A percentile compares a stretch with the other conserved stretches of the same genome.
phyloP scores from a whole-genome alignment of 192 early-diverging fungal species.

The Gonapodya prolifera region DNA sequence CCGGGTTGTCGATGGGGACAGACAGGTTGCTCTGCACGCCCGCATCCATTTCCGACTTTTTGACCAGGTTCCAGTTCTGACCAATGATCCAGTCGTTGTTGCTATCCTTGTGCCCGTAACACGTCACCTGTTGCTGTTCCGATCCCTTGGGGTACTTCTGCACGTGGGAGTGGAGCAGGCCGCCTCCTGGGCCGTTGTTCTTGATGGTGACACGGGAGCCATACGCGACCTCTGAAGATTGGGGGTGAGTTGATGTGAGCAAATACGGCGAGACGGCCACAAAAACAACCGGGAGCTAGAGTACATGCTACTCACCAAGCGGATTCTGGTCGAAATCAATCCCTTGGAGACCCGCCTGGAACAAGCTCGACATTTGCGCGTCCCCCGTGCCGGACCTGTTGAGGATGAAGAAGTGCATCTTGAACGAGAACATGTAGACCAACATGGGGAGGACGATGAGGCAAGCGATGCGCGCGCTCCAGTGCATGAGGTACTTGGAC shows the following conservation, averaged over 20 bases:
- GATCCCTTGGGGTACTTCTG: slow-evolving; percentile 75
- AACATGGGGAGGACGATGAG: slow-evolving; percentile 69
- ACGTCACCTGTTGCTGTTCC: slow-evolving; percentile 93
- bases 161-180: slow-evolving; percentile 86
- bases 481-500: slow-evolving; percentile 61
- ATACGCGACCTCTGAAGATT: slow-evolving; percentile 70
- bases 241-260: neutral
- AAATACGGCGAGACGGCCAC: neutral
- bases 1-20: too few species aligned
- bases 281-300: neutral
- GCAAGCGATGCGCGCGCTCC: slow-evolving; percentile 63
- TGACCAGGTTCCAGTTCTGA: slow-evolving; percentile 32
- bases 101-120: slow-evolving; percentile 80
- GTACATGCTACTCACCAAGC: slow-evolving; percentile 35
- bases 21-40: too few species aligned
- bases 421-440: slow-evolving; percentile 75
- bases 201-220: slow-evolving; percentile 82
- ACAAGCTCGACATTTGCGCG: slow-evolving; percentile 89
- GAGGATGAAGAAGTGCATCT: slow-evolving; percentile 78
- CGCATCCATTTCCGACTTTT: neutral
- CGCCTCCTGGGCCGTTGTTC: slow-evolving; percentile 68
- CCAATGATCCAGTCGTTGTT: slow-evolving; percentile 87
- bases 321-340: slow-evolving; percentile 70
- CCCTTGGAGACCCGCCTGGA: slow-evolving; percentile 83
- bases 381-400: slow-evolving; percentile 72